Conservation (phyloP, 202 grass and related monocot species). For the Brachypodium distachyon region DNA sequence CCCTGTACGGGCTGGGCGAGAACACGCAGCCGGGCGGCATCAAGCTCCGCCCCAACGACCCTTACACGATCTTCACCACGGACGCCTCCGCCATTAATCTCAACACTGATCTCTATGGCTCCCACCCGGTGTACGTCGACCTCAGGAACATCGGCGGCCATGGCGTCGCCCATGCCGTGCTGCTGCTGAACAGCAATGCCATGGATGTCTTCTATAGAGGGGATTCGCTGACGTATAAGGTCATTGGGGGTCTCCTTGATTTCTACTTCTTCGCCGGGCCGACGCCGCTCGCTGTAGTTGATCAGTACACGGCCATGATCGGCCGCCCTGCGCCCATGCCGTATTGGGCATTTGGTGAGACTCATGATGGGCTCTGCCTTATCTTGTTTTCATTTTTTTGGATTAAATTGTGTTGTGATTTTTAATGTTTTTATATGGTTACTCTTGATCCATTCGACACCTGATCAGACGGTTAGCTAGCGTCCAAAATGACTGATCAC, state of each 20-base stretch:
- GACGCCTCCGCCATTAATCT: slow-evolving; percentile 86
- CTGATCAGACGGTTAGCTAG: background rate
- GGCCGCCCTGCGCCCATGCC: slow-evolving; percentile 93
- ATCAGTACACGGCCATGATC: slow-evolving; percentile 84
- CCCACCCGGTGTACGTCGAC: slow-evolving; percentile 92
- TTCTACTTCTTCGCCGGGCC: slow-evolving; percentile 94
- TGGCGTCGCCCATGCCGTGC: slow-evolving; percentile 66
- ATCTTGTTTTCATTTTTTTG: background rate
- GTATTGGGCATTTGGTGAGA: slow-evolving; percentile 79
- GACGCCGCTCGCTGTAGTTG: slow-evolving; percentile 61
- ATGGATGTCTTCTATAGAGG: slow-evolving; percentile 92
- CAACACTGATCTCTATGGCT: slow-evolving; percentile 92
- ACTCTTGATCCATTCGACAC: background rate
- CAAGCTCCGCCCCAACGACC: slow-evolving; percentile 68
- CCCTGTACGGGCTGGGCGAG: slow-evolving; percentile 88
- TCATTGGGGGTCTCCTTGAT: slow-evolving; percentile 81
- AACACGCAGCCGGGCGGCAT: slow-evolving; percentile 81
- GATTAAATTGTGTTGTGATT: background rate
- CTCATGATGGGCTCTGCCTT: background rate
- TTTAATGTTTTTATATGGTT: background rate
- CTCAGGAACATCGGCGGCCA: slow-evolving; percentile 46
- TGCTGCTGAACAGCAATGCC: slow-evolving; percentile 91
- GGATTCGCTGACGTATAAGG: slow-evolving; percentile 71
- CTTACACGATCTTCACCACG: slow-evolving; percentile 81
- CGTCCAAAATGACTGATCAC: background rate